Evolutionary conservation across 2,329 filamentous ascomycete species (phyloP).

Genomic region (Fusarium hainanense): DNA sequence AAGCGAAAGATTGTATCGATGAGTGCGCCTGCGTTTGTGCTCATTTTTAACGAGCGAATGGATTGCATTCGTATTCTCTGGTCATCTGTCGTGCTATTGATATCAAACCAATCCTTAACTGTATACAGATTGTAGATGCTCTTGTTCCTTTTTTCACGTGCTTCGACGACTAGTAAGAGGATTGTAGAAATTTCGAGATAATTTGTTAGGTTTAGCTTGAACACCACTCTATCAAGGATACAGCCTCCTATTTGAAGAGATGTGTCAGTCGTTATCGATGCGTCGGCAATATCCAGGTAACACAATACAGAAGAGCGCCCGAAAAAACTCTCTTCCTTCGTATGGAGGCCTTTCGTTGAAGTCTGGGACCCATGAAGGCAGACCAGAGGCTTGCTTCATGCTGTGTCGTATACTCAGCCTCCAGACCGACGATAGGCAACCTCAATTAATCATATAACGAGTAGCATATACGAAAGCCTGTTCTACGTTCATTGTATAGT

Average conservation of each 20-base stretch:
- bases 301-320: not conserved
- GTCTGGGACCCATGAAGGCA: not conserved
- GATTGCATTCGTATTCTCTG: too few relatives aligned
- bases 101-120: not conserved
- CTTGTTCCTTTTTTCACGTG: not conserved
- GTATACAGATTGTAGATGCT: not conserved
- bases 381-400: not conserved
- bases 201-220: not conserved
- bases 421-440: not conserved
- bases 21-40: not conserved
- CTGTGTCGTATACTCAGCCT: not conserved
- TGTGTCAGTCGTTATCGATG: not conserved
- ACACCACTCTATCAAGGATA: not conserved
- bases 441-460: not conserved
- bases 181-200: not conserved
- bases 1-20: not conserved
- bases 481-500: not conserved
- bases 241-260: not conserved
- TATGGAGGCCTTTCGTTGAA: not conserved
- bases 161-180: not conserved
- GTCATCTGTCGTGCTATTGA: not conserved
- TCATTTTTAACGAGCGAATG: not conserved
- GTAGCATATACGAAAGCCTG: not conserved
- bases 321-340: not conserved
- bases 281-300: not conserved